Base-by-base conservation (phyloP, 2,329 filamentous ascomycete genomes). In the Lasiodiplodia gonubiensis region DNA sequence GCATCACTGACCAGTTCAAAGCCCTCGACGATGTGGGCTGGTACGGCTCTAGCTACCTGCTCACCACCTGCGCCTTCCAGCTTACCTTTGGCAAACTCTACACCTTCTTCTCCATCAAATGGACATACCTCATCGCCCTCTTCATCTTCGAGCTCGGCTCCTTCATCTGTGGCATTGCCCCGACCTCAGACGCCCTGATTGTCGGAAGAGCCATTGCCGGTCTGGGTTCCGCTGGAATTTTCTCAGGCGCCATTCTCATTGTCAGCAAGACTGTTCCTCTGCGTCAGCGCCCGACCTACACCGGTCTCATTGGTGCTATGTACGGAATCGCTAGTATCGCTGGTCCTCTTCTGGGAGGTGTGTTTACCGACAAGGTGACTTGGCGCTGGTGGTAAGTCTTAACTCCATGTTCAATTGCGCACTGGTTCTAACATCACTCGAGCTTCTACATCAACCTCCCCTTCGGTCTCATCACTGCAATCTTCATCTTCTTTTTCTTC, bases 371-470 rank as follows among this genome's bases (percentile, higher is more conserved):
- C 64, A 72, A 80, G 42, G 72, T 82, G 2, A 78, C 80, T 18
- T 84, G 83, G 82, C 72, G 83, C 12, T 84, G 82, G 81, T 85
- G 80, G 69, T 78, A 46, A 42, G 61, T 42, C 21, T n/a, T n/a
- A 16, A 16, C 12, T 76, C 68, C 75, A 75, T 67, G 12, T 23
- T 46, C 52, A 30, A 55, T 35, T n/a, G 21, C 11, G 21, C 14
- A 33, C 25, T n/a, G 18, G 53, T 30, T 21, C 48, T 63, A n/a
- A 63, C 49, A 11, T 14, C 21, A 35, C 18, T n/a, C 12, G 16
- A 66, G 76, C 69, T 83, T 84, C 74, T 84, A 82, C 67, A 85
- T 86, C 73, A 86, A 87, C 69, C 75, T 87, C 1, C 85, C 85
- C 0, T 80, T 86, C 39, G 83, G 83, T 16, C 80, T 77, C 2